Percentiles rank a stretch among this genome's conserved stretches.
phyloP scores from a whole-genome alignment of 2,329 filamentous ascomycete species.

The Clonostachys chloroleuca region DNA sequence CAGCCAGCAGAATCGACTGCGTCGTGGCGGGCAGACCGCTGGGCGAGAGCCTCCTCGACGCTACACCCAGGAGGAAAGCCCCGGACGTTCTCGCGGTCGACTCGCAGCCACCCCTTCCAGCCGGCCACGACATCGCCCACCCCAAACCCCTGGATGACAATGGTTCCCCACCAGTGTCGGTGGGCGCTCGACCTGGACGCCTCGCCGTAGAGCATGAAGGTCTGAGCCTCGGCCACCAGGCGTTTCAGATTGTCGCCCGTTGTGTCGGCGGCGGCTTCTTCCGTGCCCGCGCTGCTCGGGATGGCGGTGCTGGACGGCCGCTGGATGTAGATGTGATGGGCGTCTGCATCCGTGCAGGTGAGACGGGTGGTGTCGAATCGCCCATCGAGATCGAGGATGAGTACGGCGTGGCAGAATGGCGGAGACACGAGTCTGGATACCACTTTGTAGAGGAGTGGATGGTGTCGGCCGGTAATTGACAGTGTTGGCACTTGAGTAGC shows the following conservation, averaged over 20 bases:
- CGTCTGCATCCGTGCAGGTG: constrained; percentile 25
- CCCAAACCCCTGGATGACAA: constrained; percentile 40
- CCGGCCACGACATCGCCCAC: constrained; percentile 22
- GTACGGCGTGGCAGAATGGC: constrained; percentile 41
- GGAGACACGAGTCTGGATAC: constrained; percentile 43
- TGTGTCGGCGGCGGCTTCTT: not conserved
- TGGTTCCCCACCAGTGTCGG: constrained; percentile 54
- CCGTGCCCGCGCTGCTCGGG: not conserved
- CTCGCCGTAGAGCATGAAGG: constrained; percentile 45
- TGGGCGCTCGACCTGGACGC: constrained; percentile 30
- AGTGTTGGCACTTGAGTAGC: constrained; percentile 41
- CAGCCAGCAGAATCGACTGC: constrained; percentile 38
- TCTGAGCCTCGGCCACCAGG: constrained; percentile 32
- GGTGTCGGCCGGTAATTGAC: constrained; percentile 44
- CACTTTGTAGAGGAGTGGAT: constrained; percentile 52
- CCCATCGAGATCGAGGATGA: constrained; percentile 50
- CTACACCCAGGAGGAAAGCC: constrained; percentile 32
- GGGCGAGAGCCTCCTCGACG: constrained; percentile 37
- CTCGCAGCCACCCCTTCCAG: constrained; percentile 47
- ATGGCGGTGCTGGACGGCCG: constrained; percentile 23
- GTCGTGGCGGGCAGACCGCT: constrained; percentile 29
- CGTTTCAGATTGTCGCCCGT: constrained; percentile 19
- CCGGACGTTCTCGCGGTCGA: constrained; percentile 35
- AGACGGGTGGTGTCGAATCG: constrained; percentile 50
- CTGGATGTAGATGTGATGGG: constrained; percentile 47